Evolutionary conservation across 2,329 filamentous ascomycete genomes (phyloP).

Genomic region (Fusarium pseudocircinatum): DNA sequence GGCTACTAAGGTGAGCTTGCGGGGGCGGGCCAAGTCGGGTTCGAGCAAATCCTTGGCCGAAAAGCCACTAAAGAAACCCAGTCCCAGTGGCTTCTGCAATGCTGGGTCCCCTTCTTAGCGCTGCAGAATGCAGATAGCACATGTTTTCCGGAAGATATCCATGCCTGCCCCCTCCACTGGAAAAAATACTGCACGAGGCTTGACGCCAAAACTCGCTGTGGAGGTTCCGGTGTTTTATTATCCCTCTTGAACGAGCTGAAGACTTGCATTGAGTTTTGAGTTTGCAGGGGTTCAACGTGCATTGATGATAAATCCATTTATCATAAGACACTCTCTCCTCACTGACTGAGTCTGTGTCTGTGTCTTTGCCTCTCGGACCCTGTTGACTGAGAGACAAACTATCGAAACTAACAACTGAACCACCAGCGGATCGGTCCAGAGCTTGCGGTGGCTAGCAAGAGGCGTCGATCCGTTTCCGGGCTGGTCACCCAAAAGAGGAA

Average conservation of each 20-base stretch:
- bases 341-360: not conserved
- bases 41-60: constrained; percentile 23
- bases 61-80: constrained; percentile 1
- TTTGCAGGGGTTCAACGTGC: not conserved
- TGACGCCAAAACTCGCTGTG: not conserved
- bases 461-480: constrained; percentile 25
- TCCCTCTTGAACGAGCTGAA: not conserved
- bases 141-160: not conserved
- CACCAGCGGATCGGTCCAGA: constrained; percentile 31
- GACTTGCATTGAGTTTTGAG: not conserved
- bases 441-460: constrained; percentile 23
- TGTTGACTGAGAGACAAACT: constrained; percentile 26
- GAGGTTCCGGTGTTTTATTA: not conserved
- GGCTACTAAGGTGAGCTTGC: constrained; percentile 36
- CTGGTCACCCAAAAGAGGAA: constrained; percentile 13
- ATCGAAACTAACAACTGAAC: constrained; percentile 34
- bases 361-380: constrained; percentile 21
- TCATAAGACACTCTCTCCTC: not conserved
- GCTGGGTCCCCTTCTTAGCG: constrained; percentile 18
- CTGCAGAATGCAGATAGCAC: not conserved
- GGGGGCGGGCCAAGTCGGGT: constrained; percentile 41
- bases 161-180: not conserved
- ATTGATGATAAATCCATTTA: not conserved
- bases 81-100: constrained; percentile 15
- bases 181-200: not conserved